Evolutionary conservation across 495 filamentous ascomycete genomes (phyloP).

Genomic region (Aspergillus hancockii): DNA sequence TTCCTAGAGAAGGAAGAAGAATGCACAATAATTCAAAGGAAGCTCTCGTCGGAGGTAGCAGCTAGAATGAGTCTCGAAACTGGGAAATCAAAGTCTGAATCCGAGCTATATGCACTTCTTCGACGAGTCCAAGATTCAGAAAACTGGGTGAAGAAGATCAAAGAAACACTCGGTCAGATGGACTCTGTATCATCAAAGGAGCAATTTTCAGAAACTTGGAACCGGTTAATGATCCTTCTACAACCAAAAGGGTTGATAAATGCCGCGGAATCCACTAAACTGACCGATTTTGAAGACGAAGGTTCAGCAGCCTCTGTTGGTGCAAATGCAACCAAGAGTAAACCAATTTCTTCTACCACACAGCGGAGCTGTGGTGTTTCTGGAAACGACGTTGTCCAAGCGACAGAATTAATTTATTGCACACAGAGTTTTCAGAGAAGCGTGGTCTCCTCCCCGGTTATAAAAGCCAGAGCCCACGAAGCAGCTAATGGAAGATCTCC

Average conservation of each 20-base stretch:
- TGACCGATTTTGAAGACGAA: neutral
- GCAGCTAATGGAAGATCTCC: neutral
- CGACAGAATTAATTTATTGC: slow-evolving; percentile 22
- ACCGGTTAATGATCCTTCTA: slow-evolving; percentile 21
- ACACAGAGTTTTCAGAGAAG: slow-evolving; percentile 15
- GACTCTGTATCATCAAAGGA: slow-evolving; percentile 13
- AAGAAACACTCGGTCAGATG: slow-evolving; percentile 18
- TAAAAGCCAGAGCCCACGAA: neutral
- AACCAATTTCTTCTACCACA: neutral
- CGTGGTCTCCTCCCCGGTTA: slow-evolving; percentile 1
- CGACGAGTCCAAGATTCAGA: slow-evolving; percentile 33
- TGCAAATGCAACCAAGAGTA: neutral
- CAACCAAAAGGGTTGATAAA: slow-evolving; percentile 8
- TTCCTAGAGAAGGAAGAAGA: slow-evolving; percentile 21
- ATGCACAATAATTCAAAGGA: slow-evolving; percentile 11
- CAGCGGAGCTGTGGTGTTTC: neutral
- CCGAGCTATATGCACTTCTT: slow-evolving; percentile 27
- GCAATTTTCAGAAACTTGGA: slow-evolving; percentile 20
- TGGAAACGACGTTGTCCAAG: slow-evolving; percentile 12
- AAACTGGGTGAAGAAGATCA: slow-evolving; percentile 23
- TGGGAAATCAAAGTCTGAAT: slow-evolving; percentile 24
- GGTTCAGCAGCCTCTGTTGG: neutral
- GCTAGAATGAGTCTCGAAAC: slow-evolving; percentile 22
- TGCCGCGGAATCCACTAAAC: neutral
- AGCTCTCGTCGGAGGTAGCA: slow-evolving; percentile 17